phyloP scores from a whole-genome alignment of 169 alveolate species.

The Besnoitia besnoiti region DNA sequence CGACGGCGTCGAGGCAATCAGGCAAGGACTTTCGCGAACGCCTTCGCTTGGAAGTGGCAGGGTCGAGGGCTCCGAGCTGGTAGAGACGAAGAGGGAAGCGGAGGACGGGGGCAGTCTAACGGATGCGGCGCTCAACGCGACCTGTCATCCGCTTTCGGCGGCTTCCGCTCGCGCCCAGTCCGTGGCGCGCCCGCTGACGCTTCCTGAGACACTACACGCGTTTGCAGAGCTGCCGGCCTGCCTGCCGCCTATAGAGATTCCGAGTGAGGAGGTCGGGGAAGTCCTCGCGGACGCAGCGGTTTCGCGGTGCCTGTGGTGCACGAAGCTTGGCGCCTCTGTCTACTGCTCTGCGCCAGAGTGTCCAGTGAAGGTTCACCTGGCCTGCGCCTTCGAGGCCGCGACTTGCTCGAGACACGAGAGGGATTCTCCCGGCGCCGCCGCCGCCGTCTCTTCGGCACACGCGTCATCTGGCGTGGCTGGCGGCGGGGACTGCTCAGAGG shows the following conservation, averaged over 20 bases:
- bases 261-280: slow-evolving; percentile 29
- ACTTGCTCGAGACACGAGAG: not conserved
- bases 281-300: slow-evolving; percentile 37
- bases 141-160: too few relatives aligned
- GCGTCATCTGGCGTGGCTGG: not conserved
- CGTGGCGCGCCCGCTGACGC: too few relatives aligned
- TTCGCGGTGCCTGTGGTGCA: slow-evolving; percentile 51
- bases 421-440: not conserved
- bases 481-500: not conserved
- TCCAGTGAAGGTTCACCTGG: slow-evolving; percentile 31
- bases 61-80: not conserved
- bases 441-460: not conserved
- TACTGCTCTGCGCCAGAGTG: slow-evolving; percentile 23
- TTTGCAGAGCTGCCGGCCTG: slow-evolving; percentile 49
- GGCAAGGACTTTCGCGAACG: too few relatives aligned
- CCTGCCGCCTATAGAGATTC: slow-evolving; percentile 59
- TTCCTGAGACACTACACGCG: too few relatives aligned
- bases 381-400: slow-evolving; percentile 56
- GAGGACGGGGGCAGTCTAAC: too few relatives aligned
- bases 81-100: too few relatives aligned
- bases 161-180: too few relatives aligned
- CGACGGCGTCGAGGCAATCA: too few relatives aligned
- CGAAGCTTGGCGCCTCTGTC: slow-evolving; percentile 2
- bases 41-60: too few relatives aligned
- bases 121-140: too few relatives aligned